Conservation (phyloP, 805 yeast species). For the Pichia nanzhaoensis region DNA sequence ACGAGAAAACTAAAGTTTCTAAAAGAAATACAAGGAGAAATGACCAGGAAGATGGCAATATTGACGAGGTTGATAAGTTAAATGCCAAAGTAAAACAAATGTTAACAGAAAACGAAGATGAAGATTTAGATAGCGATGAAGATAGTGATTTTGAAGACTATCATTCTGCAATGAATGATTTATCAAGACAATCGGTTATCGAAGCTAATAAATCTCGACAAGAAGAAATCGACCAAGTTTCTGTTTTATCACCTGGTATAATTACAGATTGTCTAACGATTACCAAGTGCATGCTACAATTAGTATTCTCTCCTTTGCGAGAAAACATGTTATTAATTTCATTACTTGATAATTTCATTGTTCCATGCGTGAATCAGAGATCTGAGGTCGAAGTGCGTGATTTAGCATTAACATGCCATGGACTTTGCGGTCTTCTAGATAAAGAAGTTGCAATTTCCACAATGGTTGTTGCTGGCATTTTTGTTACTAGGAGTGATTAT, state of each 20-base stretch:
- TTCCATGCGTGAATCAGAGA: constrained; percentile 62
- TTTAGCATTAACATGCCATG: constrained; percentile 68
- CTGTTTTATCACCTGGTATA: constrained; percentile 39
- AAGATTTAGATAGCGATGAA: constrained; percentile 5
- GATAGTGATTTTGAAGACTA: constrained; percentile 16
- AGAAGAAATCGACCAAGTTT: constrained; percentile 32
- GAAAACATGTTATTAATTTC: constrained; percentile 62
- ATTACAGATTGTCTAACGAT: constrained; percentile 59
- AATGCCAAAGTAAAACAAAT: constrained; percentile 2
- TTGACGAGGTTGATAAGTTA: constrained; percentile 2
- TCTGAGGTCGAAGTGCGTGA: constrained; percentile 48
- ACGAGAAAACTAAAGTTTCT: neutral
- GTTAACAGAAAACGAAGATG: constrained; percentile 7
- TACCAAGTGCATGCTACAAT: constrained; percentile 61
- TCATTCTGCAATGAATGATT: constrained; percentile 27
- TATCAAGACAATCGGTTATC: constrained; percentile 27
- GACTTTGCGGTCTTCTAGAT: constrained; percentile 72
- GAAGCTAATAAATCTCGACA: constrained; percentile 29
- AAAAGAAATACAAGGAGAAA: too few relatives aligned
- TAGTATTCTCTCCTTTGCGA: constrained; percentile 57
- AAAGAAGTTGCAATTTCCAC: constrained; percentile 57
- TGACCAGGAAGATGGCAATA: neutral
- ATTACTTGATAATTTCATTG: constrained; percentile 66
- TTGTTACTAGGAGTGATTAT: constrained; percentile 52
- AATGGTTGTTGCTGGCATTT: constrained; percentile 55